Evolutionary conservation across 176 grass and related monocot genomes (phyloP).

Genomic region (Saccharum spontaneum): DNA sequence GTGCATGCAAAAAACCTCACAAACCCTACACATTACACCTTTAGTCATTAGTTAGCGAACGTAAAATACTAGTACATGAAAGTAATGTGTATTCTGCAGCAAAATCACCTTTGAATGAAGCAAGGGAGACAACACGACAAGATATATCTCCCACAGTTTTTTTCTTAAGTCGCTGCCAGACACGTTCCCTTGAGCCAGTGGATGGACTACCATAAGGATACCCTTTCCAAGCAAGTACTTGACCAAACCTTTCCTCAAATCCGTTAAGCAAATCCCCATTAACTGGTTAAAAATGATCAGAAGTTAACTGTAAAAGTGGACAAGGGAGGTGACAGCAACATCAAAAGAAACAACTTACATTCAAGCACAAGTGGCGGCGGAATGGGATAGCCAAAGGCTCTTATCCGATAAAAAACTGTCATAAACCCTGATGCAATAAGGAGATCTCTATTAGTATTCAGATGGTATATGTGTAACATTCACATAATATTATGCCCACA

Average conservation of each 20-base stretch:
- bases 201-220: neutral
- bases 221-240: conserved; percentile 13
- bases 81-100: neutral
- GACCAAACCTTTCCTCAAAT: conserved; percentile 36
- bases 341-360: neutral
- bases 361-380: conserved; percentile 28
- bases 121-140: conserved; percentile 25
- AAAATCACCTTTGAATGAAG: conserved; percentile 29
- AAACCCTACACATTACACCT: neutral
- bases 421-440: neutral
- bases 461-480: neutral
- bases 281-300: neutral
- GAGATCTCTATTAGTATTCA: neutral
- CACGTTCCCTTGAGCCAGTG: neutral
- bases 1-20: conserved; percentile 20
- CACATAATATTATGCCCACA: neutral
- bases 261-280: neutral
- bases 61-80: neutral
- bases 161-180: neutral
- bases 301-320: neutral
- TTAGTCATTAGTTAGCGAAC: neutral
- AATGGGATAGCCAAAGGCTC: conserved; percentile 4
- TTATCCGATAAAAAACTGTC: neutral
- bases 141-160: conserved; percentile 16
- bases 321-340: neutral